Evolutionary conservation across 192 early-diverging fungal species (phyloP), one percentile per base, ranked within the genome.

Genomic region (Spizellomyces sp.): DNA sequence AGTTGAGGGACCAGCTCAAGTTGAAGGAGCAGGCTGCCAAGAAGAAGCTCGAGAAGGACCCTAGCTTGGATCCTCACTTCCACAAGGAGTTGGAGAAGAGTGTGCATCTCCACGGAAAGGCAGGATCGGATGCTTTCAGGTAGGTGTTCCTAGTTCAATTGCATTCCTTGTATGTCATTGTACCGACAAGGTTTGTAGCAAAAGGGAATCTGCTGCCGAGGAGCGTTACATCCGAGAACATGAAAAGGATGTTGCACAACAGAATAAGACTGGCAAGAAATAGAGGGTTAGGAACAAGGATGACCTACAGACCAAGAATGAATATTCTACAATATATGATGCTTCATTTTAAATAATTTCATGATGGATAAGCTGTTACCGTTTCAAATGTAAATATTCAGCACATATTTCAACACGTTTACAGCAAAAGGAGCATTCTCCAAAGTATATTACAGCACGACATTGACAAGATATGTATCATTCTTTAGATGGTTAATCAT

Each of bases 191-290:
- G 4, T 42, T 27, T 17, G 45, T 46, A 73, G 71, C 64, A 67
- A 68, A 45, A 43, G 73, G 9, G 73, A 75, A 44, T 46, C 65
- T 62, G 73, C 73, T 15, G 58, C 58, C 44, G 73, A 75, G 59
- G 58, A 68, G 48, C 42, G 66, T 5, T 75, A 75, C 66, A 68
- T 75, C 48, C 73, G 60, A 58, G 66, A 75, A 52, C 56, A 62
- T 17, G 73, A 75, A 60, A 48, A 48, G 22, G 66, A 67, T 6
- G 46, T 27, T 54, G 50, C 47, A 14, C 5, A 64, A 14, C 43
- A 6, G 14, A 6, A 36, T 14, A 64, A 64, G 63, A 64, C 12
- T 12, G 66, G 66, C 66, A 57, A 67, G 66, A 58, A 67, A 42
- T 62, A 62, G 41, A 56, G 27, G 27, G 27, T 36, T 36, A 36